Base-by-base conservation (phyloP, 2,329 filamentous ascomycete species). In the Thelonectria blattea region DNA sequence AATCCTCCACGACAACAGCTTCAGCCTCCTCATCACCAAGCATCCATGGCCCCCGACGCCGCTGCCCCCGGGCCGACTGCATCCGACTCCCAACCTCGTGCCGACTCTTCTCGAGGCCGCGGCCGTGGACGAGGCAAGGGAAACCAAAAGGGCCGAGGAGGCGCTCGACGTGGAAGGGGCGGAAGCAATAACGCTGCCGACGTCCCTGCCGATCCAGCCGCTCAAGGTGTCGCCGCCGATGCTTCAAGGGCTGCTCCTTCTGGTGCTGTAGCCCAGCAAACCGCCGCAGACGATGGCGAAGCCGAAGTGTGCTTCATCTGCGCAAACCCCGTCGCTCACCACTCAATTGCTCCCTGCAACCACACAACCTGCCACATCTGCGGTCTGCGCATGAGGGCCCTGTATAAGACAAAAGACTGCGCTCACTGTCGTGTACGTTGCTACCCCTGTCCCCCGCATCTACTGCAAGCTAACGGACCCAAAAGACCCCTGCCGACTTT, bases 281-380 rank as follows among this genome's bases (percentile, higher is more conserved):
- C 71, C 43, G 70, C 62, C 51, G 72, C 68, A 51, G 72, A 76
- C 62, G 80, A 76, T 3, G 85, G 84, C 27, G 90, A 93, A 57
- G 89, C 83, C 24, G 93, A 97, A 64, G 85, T 97, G 62, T 99
- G 95, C 85, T 98, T 98, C 78, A 99, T 99, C 72, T 99, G 95
- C 78, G 94, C 95, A 58, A 97, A 93, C 66, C 87, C 89, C 2
- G 89, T 99, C 49, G 87, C 91, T 50, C 93, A 98, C 79, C 88
- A 92, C 69, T 91, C 93, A 10, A 88, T 99, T 65, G 88, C 93
- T 32, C 94, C 95, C 18, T 99, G 95, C 79, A 98, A 97, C 76
- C 95, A 99, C 78, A 86, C 91, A 58, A 97, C 94, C 50, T 99
- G 95, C 74, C 95, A 99, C 78, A 97, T 98, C 66, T 99, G 95